These are phyloP conservation scores for Hibiscus trionum DNA, from an alignment of 345 rosid genomes.

Conservation along the genomic window DNA sequence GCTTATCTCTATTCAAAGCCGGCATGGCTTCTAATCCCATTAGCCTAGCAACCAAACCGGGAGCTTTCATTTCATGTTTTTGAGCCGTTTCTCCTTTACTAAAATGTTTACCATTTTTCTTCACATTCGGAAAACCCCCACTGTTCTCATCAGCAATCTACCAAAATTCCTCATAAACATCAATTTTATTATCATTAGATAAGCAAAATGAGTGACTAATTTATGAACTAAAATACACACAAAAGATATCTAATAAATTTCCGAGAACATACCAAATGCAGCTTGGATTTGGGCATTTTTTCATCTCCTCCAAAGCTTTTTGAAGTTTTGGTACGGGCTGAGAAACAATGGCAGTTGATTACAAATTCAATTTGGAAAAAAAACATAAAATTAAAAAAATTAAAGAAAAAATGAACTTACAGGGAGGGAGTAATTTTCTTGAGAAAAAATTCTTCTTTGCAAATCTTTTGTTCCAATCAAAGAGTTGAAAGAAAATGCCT, in stretches of 20 bases:
- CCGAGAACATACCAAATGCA: slow-evolving; percentile 43
- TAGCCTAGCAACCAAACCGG: slow-evolving; percentile 82
- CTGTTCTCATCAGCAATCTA: slow-evolving; percentile 84
- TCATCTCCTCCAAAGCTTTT: slow-evolving; percentile 73
- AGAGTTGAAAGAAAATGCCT: slow-evolving; percentile 84
- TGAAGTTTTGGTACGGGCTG: slow-evolving; percentile 47
- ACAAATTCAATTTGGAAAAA: background rate
- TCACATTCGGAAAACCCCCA: slow-evolving; percentile 54
- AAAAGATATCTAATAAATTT: background rate
- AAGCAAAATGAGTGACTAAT: background rate
- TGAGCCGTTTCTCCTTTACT: slow-evolving; percentile 22
- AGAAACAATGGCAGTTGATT: slow-evolving; percentile 7
- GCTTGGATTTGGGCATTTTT: slow-evolving; percentile 75
- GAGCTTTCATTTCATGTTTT: slow-evolving; percentile 63
- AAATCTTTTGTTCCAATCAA: slow-evolving; percentile 81
- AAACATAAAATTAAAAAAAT: background rate
- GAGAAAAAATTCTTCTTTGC: slow-evolving; percentile 81
- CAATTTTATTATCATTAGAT: background rate
- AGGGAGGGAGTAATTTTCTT: slow-evolving; percentile 65
- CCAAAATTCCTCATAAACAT: slow-evolving; percentile 13
- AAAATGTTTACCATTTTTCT: slow-evolving; percentile 29
- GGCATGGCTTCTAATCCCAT: slow-evolving; percentile 98
- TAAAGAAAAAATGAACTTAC: slow-evolving; percentile 22
- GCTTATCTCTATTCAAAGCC: slow-evolving; percentile 43
- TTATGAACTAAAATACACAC: background rate